A percentile compares a stretch with the other conserved stretches of the same genome.
Conservation (phyloP, 805 yeast genomes). For the Sugiyamaella americana region DNA sequence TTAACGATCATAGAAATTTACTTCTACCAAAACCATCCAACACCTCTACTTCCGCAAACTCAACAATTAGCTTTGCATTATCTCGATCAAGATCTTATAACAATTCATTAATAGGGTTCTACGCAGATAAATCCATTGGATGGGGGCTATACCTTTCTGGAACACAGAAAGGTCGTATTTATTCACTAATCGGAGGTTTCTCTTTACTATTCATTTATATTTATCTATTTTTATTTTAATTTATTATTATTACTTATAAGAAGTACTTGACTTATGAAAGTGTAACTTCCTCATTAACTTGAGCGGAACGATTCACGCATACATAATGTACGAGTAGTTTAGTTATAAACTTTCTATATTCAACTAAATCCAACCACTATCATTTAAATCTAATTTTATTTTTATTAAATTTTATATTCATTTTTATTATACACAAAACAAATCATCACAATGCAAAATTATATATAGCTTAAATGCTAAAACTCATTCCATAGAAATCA, state of each 20-base stretch:
- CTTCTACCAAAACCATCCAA: background rate
- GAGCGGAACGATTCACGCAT: too few species aligned
- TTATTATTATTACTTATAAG: background rate
- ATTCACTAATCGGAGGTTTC: conserved; percentile 1
- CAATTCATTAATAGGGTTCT: conserved; percentile 5
- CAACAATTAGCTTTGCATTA: background rate
- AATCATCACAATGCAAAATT: too few species aligned
- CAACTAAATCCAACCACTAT: too few species aligned
- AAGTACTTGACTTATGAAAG: too few species aligned
- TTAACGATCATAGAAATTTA: background rate
- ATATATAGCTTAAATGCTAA: too few species aligned
- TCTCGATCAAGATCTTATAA: background rate
- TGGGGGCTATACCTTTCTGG: conserved; percentile 14
- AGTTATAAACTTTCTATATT: too few species aligned
- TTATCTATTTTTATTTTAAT: background rate
- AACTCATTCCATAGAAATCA: too few species aligned
- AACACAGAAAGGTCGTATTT: conserved; percentile 9
- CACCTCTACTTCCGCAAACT: background rate
- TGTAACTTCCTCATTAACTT: too few species aligned
- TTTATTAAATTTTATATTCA: too few species aligned
- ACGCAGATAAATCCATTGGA: conserved; percentile 17
- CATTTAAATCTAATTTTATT: too few species aligned
- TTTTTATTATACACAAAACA: too few species aligned
- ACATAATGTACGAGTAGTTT: too few species aligned
- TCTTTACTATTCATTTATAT: conserved; percentile 6